Percentiles rank a stretch among this genome's conserved stretches.
Evolutionary conservation across 2,329 filamentous ascomycete species (phyloP).

Genomic region (Colletotrichum salicis): DNA sequence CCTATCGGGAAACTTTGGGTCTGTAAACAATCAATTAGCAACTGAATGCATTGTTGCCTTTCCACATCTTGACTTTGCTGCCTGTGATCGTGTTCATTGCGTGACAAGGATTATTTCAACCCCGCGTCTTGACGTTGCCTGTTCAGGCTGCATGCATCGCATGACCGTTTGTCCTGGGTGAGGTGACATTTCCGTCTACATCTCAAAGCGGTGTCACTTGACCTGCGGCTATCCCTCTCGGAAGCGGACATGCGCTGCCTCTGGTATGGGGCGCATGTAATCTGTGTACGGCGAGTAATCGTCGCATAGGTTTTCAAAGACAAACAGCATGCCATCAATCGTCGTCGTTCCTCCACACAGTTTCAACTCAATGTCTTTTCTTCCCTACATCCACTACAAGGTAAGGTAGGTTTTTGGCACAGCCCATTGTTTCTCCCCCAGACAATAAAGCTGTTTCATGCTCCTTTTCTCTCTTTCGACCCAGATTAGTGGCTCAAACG

Average conservation of each 20-base stretch:
- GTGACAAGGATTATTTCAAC: background rate
- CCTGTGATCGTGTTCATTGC: background rate
- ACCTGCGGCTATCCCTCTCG: background rate
- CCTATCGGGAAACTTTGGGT: constrained; percentile 8
- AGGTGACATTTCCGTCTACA: background rate
- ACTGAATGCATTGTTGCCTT: constrained; percentile 12
- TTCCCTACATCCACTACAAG: background rate
- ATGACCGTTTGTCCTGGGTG: constrained; percentile 10
- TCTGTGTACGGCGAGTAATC: background rate
- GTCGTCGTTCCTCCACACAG: background rate
- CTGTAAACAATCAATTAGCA: constrained; percentile 25
- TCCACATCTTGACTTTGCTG: background rate
- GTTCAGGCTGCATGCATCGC: constrained; percentile 17
- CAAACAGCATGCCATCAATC: background rate
- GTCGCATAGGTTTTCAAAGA: background rate
- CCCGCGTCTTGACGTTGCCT: background rate
- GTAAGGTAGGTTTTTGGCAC: no score
- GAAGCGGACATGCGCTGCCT: constrained; percentile 5
- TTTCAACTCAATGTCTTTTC: background rate
- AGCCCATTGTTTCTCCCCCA: background rate
- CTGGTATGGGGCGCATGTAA: background rate
- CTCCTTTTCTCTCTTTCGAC: background rate
- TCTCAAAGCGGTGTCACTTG: background rate
- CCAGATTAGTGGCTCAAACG: background rate
- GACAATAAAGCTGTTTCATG: background rate